phyloP scores from a whole-genome alignment of 148 eudicot genomes.

The Cornus controversa region DNA sequence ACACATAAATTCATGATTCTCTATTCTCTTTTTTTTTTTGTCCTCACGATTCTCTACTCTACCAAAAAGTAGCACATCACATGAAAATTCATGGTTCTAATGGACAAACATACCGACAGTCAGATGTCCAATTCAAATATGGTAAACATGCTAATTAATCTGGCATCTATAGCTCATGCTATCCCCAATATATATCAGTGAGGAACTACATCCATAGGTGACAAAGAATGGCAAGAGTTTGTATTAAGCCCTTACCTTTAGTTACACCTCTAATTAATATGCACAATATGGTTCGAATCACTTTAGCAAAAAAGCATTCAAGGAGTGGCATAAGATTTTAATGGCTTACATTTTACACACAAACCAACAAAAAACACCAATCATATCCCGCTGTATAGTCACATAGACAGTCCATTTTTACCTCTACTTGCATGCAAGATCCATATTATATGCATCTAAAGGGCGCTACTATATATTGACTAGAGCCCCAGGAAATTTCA shows the following conservation, averaged over 20 bases:
- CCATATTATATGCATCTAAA: not conserved
- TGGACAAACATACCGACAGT: not conserved
- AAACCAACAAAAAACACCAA: no score
- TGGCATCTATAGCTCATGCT: not conserved
- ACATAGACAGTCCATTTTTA: no score
- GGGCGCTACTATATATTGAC: not conserved
- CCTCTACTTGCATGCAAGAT: no score
- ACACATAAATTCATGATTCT: no score
- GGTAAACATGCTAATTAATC: not conserved
- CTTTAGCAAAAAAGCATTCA: not conserved
- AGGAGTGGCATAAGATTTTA: not conserved
- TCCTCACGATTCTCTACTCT: no score
- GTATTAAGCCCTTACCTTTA: no score
- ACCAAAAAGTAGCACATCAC: not conserved
- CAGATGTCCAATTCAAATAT: not conserved
- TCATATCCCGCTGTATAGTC: no score
- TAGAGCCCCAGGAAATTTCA: not conserved
- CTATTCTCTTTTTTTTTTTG: no score
- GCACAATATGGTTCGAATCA: no score
- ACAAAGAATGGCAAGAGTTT: no score
- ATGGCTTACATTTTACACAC: not conserved
- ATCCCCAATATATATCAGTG: not conserved
- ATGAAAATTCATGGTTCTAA: not conserved
- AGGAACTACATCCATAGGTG: not conserved
- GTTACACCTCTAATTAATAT: no score